phyloP scores from a whole-genome alignment of 2,329 filamentous ascomycete genomes.

The Coleophoma eucalyptorum region DNA sequence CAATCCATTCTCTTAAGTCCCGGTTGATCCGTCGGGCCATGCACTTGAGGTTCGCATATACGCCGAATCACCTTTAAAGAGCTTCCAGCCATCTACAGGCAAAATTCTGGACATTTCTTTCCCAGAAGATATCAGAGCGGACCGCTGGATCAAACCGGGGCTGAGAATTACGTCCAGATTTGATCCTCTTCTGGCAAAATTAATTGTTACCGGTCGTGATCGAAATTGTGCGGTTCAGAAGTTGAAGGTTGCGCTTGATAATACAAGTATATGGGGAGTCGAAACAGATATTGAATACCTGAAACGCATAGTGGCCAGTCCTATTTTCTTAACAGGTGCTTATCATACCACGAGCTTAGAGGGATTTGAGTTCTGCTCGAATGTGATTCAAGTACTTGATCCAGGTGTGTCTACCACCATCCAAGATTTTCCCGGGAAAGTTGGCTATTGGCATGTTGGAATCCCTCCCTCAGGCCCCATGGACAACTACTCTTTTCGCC shows the following conservation, averaged over 20 bases:
- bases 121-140: constrained; percentile 45
- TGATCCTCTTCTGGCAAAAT: constrained; percentile 72
- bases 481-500: constrained; percentile 30
- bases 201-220: constrained; percentile 57
- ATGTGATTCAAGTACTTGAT: constrained; percentile 30
- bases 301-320: constrained; percentile 42
- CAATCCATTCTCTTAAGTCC: constrained; percentile 3
- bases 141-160: constrained; percentile 64
- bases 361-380: constrained; percentile 19
- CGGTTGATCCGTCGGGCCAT: constrained; percentile 46
- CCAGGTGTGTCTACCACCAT: constrained; percentile 30
- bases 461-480: constrained; percentile 36
- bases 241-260: constrained; percentile 21
- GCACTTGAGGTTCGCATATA: constrained; percentile 71
- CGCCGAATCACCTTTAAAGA: constrained; percentile 60
- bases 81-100: constrained; percentile 55
- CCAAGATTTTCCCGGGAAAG: constrained; percentile 35
- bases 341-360: constrained; percentile 33
- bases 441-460: constrained; percentile 32
- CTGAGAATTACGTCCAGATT: constrained; percentile 71
- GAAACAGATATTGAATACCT: constrained; percentile 53
- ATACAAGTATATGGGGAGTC: constrained; percentile 36
- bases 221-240: constrained; percentile 61
- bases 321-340: constrained; percentile 39
- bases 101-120: constrained; percentile 28